Evolutionary conservation across 108 stramenopile species (phyloP).

Genomic region (Fragilariopsis cylindrus): DNA sequence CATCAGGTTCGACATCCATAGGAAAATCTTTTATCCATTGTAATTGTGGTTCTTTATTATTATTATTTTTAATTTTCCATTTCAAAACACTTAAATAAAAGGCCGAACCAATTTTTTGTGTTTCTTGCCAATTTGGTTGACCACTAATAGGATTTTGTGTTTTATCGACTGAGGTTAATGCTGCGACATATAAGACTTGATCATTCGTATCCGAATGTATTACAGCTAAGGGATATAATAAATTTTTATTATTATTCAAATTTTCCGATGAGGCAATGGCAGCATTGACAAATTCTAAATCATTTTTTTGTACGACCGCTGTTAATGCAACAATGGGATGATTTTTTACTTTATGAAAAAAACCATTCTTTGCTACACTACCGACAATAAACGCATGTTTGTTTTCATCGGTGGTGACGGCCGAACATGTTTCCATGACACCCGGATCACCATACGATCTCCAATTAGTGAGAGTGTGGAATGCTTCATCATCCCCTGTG

Average conservation of each 20-base stretch:
- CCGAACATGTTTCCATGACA: constrained; percentile 5
- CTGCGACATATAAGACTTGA: constrained; percentile 5
- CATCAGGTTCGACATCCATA: constrained; percentile 1
- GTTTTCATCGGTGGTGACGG: neutral
- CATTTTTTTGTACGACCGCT: neutral
- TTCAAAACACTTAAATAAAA: constrained; percentile 6
- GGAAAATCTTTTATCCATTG: constrained; percentile 13
- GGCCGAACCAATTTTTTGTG: neutral
- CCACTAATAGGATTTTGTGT: neutral
- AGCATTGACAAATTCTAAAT: neutral
- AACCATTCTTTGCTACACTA: constrained; percentile 2
- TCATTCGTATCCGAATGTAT: neutral
- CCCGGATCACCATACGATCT: constrained; percentile 10
- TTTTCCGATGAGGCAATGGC: neutral
- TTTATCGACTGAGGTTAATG: neutral
- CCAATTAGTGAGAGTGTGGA: neutral
- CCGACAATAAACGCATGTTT: constrained; percentile 1
- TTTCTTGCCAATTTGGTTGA: constrained; percentile 5
- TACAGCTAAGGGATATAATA: constrained; percentile 9
- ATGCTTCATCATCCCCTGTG: neutral
- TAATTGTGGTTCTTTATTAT: neutral
- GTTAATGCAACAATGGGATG: neutral
- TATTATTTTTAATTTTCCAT: neutral
- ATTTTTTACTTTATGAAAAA: neutral
- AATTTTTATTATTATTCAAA: too few species aligned